A percentile compares a stretch with the other conserved stretches of the same genome.
Evolutionary conservation across 1,139 yeast genomes (phyloP).

Genomic region (Magnusiomyces suaveolens): DNA sequence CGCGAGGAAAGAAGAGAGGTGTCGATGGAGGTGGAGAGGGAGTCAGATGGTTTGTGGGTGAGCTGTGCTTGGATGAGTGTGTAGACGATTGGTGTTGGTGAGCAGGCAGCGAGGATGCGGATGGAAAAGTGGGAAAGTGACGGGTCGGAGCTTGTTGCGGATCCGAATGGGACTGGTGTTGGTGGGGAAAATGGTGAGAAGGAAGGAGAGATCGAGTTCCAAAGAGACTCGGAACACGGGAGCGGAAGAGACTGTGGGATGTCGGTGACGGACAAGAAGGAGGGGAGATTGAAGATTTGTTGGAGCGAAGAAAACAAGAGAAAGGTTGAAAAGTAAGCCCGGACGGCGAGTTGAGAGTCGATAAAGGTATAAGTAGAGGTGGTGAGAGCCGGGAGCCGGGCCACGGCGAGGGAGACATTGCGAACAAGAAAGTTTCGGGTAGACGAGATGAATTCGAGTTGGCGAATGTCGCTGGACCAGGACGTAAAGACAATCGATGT

Average conservation of each 20-base stretch:
- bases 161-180: too few species aligned
- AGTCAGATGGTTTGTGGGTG: too few species aligned
- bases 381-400: too few species aligned
- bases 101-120: too few species aligned
- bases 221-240: constrained; percentile 30
- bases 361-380: constrained; percentile 6
- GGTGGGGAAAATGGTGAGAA: not conserved
- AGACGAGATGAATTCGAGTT: constrained; percentile 25
- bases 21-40: too few species aligned
- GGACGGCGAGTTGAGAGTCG: constrained; percentile 24
- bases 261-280: constrained; percentile 14
- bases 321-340: constrained; percentile 29
- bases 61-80: too few species aligned
- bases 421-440: constrained; percentile 22
- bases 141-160: too few species aligned
- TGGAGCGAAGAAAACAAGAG: constrained; percentile 27
- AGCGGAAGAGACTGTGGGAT: constrained; percentile 13
- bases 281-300: constrained; percentile 27
- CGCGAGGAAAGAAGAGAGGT: too few species aligned
- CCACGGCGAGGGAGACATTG: not conserved
- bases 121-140: too few species aligned
- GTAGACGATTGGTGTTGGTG: too few species aligned
- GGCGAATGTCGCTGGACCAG: constrained; percentile 29
- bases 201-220: constrained; percentile 21
- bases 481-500: constrained; percentile 26